A percentile compares a stretch with the other conserved stretches of the same genome.
These are phyloP conservation scores for Pouteria campechiana DNA, from an alignment of 179 eudicot genomes.

Conservation along the genomic window DNA sequence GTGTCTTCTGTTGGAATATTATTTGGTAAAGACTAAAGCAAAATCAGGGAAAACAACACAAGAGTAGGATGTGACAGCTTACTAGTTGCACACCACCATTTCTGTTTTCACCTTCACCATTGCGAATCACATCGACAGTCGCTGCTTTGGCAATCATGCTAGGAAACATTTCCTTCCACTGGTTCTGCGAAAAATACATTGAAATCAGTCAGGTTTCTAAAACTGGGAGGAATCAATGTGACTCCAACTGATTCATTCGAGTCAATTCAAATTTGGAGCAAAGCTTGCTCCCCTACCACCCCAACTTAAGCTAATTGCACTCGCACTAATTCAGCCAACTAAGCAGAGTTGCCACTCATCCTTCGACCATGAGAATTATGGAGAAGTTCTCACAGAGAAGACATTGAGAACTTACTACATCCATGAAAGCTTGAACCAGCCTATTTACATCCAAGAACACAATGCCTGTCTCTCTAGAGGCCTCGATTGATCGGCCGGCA, in stretches of 20 bases:
- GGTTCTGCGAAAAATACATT: conserved; percentile 35
- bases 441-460: conserved; percentile 68
- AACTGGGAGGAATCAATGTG: no score
- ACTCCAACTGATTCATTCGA: no score
- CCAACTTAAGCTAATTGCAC: no score
- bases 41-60: neutral
- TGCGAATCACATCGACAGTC: conserved; percentile 57
- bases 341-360: no score
- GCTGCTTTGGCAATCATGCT: conserved; percentile 79
- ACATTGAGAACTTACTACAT: conserved; percentile 46
- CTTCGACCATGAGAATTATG: no score
- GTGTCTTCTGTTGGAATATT: no score
- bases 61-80: conserved; percentile 7
- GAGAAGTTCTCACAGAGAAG: neutral
- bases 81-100: conserved; percentile 79
- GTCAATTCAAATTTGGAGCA: no score
- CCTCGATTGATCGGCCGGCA: conserved; percentile 65
- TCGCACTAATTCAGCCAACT: no score
- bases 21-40: neutral
- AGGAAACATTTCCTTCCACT: conserved; percentile 94
- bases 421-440: conserved; percentile 76
- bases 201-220: neutral
- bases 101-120: conserved; percentile 60
- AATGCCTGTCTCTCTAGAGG: conserved; percentile 69
- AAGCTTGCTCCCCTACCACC: no score